Conservation (phyloP, 345 rosid genomes). For the Acer negundo region DNA sequence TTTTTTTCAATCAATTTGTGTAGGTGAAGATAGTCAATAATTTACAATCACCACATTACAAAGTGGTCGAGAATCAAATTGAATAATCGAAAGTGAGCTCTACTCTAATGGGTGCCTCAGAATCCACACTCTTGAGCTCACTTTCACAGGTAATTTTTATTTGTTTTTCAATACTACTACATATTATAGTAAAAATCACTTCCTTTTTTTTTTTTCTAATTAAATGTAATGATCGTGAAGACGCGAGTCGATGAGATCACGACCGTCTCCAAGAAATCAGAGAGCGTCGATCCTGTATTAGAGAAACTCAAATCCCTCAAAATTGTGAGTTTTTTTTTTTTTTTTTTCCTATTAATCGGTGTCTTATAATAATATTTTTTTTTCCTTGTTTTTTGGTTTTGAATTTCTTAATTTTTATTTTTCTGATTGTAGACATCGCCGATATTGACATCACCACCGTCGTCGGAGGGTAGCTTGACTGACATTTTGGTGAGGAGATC, state of each 20-base stretch:
- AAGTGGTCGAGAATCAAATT: background rate
- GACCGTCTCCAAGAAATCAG: constrained; percentile 68
- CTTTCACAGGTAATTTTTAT: constrained; percentile 57
- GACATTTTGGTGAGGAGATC: constrained; percentile 89
- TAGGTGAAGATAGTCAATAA: background rate
- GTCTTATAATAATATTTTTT: background rate
- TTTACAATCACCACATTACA: background rate
- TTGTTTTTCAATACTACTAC: constrained; percentile 6
- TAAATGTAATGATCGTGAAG: constrained; percentile 20
- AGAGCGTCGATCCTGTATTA: constrained; percentile 66
- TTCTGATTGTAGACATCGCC: constrained; percentile 59
- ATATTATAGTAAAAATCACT: background rate
- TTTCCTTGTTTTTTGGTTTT: background rate
- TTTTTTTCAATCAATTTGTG: background rate
- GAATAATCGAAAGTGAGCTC: background rate
- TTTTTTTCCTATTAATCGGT: background rate
- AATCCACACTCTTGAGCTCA: constrained; percentile 46
- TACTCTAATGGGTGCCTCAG: constrained; percentile 36
- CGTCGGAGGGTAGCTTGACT: constrained; percentile 83
- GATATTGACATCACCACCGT: constrained; percentile 67
- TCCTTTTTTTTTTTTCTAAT: background rate
- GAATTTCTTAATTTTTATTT: background rate
- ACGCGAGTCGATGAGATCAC: constrained; percentile 66
- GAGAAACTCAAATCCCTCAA: constrained; percentile 78
- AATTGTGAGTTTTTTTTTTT: constrained; percentile 49